A percentile compares a stretch with the other conserved stretches of the same genome.
These are phyloP conservation scores for Meredithiella fracta DNA, from an alignment of 2,329 filamentous ascomycete genomes.

Conservation along the genomic window DNA sequence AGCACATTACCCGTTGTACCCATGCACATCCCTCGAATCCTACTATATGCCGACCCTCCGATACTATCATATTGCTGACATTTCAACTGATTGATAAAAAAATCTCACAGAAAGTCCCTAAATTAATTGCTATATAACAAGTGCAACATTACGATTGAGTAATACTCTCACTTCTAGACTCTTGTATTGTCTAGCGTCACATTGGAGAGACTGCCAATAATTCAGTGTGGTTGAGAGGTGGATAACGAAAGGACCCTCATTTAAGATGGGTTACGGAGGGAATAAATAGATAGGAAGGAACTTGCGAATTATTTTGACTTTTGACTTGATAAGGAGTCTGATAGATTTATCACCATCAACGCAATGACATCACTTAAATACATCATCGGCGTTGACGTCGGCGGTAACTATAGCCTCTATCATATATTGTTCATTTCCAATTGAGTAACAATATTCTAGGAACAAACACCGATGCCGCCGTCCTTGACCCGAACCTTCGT, in stretches of 20 bases:
- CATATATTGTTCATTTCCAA: neutral
- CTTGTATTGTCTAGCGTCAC: too few species aligned
- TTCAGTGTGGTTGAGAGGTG: neutral
- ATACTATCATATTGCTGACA: neutral
- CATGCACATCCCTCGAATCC: too few species aligned
- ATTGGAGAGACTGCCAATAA: too few species aligned
- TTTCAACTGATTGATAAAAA: slow-evolving; percentile 1
- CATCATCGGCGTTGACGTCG: slow-evolving; percentile 26
- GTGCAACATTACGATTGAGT: neutral
- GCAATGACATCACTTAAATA: slow-evolving; percentile 16
- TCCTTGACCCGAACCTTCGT: slow-evolving; percentile 27
- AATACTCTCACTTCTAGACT: too few species aligned
- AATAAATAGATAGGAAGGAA: neutral
- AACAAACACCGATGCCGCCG: slow-evolving; percentile 37
- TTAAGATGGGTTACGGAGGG: neutral
- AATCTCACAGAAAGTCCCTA: neutral
- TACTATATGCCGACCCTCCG: neutral
- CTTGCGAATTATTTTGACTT: too few species aligned
- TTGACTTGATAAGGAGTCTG: slow-evolving; percentile 10
- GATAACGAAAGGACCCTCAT: neutral
- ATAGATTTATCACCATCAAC: neutral
- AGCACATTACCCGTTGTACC: too few species aligned
- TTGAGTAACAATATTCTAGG: slow-evolving; percentile 17
- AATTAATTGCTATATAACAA: too few species aligned
- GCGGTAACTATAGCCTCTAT: slow-evolving; percentile 18